Percentiles rank a stretch among this genome's conserved stretches.
These are phyloP conservation scores for Bothriochloa decipiens DNA, from an alignment of 176 grass and related monocot genomes.

Conservation along the genomic window DNA sequence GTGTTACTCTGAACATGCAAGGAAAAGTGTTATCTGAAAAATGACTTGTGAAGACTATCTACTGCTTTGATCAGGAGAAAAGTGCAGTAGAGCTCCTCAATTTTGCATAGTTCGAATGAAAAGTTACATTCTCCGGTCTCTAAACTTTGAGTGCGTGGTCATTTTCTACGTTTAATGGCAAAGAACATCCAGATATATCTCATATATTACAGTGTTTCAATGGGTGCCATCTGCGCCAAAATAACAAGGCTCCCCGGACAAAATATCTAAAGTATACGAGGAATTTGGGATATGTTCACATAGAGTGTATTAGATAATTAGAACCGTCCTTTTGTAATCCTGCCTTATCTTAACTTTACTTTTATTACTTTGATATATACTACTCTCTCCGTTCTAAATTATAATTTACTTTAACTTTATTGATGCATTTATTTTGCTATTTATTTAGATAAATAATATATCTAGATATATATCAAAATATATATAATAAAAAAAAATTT, in stretches of 20 bases:
- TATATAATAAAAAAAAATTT: too few species aligned
- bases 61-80: neutral
- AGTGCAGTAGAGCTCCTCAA: neutral
- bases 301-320: too few species aligned
- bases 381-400: too few species aligned
- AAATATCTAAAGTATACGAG: neutral
- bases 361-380: neutral
- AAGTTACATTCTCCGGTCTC: neutral
- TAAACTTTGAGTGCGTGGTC: neutral
- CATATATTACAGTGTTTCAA: too few species aligned
- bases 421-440: too few species aligned
- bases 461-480: too few species aligned
- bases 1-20: neutral
- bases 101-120: neutral
- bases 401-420: too few species aligned
- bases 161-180: neutral
- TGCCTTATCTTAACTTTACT: too few species aligned
- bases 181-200: neutral
- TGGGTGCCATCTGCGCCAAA: too few species aligned
- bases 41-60: neutral
- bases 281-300: too few species aligned
- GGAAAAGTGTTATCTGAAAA: neutral
- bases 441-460: too few species aligned
- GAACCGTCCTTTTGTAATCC: too few species aligned
- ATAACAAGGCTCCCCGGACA: neutral